A percentile compares a stretch with the other conserved stretches of the same genome.
Evolutionary conservation across 2,329 filamentous ascomycete genomes (phyloP).

Genomic region (Alternaria hordeiaustralica): DNA sequence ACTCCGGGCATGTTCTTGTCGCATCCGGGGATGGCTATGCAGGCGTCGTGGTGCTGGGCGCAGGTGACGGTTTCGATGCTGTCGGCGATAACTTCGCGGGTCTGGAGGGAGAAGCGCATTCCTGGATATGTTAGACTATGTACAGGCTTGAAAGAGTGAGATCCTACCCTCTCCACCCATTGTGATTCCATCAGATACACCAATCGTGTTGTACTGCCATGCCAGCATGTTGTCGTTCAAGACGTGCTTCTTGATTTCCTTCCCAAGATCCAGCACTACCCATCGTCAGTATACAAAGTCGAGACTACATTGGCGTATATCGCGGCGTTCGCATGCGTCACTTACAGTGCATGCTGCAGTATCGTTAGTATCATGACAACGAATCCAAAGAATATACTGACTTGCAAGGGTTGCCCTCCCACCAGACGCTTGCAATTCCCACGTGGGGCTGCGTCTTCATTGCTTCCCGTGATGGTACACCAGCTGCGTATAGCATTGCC

Average conservation of each 20-base stretch:
- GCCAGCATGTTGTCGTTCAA: conserved; percentile 85
- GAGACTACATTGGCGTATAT: conserved; percentile 18
- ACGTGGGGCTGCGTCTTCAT: conserved; percentile 94
- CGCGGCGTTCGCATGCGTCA: conserved; percentile 11
- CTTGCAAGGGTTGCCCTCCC: conserved; percentile 98
- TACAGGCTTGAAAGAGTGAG: background rate
- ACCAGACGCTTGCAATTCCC: conserved; percentile 91
- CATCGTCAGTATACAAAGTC: conserved; percentile 21
- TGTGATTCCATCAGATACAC: conserved; percentile 89
- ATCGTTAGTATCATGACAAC: conserved; percentile 30
- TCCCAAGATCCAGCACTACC: conserved; percentile 81
- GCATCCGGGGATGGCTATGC: conserved; percentile 90
- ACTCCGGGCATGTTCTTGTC: conserved; percentile 98
- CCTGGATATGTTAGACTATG: conserved; percentile 58
- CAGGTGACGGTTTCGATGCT: conserved; percentile 92
- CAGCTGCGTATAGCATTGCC: conserved; percentile 95
- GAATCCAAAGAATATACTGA: conserved; percentile 53
- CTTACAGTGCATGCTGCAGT: conserved; percentile 58
- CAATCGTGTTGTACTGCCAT: conserved; percentile 94
- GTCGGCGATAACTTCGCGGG: conserved; percentile 90
- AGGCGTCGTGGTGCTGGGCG: conserved; percentile 90
- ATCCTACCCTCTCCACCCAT: conserved; percentile 85
- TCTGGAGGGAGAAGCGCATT: conserved; percentile 92
- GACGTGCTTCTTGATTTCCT: conserved; percentile 82
- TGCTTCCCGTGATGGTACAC: conserved; percentile 78